A percentile compares a stretch with the other conserved stretches of the same genome.
Evolutionary conservation across 1,284 basidiomycete genomes (phyloP).

Genomic region (Ganoderma sp.): DNA sequence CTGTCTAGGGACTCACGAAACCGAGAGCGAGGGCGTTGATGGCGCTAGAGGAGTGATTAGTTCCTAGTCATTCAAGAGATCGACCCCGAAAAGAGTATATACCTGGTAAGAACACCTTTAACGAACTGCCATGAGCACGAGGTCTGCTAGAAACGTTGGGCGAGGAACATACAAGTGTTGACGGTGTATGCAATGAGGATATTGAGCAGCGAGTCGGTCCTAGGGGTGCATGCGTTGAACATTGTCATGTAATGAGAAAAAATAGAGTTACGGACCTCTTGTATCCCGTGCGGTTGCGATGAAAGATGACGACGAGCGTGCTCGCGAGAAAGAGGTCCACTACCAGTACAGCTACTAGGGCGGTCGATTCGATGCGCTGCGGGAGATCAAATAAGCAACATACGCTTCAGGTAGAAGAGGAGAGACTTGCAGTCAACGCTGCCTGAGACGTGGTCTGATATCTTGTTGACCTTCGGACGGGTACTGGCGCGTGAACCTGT

Average conservation of each 20-base stretch:
- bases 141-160: not conserved
- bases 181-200: conserved; percentile 1
- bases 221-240: not conserved
- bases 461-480: not conserved
- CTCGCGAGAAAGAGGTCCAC: conserved; percentile 5
- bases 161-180: conserved; percentile 2
- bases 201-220: conserved; percentile 6
- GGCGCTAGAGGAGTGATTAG: not conserved
- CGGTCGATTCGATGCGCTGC: conserved; percentile 4
- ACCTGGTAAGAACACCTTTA: conserved; percentile 4
- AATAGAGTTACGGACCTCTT: not conserved
- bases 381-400: not conserved
- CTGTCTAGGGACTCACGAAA: conserved; percentile 1
- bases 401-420: not conserved
- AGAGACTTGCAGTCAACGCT: not conserved
- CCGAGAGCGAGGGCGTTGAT: conserved; percentile 2
- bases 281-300: conserved; percentile 5
- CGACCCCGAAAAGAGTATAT: no score
- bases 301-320: conserved; percentile 1
- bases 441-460: not conserved
- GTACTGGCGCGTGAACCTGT: not conserved
- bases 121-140: no score
- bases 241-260: not conserved
- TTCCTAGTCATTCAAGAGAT: not conserved
- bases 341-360: not conserved